Evolutionary conservation across 2,329 filamentous ascomycete species (phyloP).

Genomic region (Sarocladium kiliense): DNA sequence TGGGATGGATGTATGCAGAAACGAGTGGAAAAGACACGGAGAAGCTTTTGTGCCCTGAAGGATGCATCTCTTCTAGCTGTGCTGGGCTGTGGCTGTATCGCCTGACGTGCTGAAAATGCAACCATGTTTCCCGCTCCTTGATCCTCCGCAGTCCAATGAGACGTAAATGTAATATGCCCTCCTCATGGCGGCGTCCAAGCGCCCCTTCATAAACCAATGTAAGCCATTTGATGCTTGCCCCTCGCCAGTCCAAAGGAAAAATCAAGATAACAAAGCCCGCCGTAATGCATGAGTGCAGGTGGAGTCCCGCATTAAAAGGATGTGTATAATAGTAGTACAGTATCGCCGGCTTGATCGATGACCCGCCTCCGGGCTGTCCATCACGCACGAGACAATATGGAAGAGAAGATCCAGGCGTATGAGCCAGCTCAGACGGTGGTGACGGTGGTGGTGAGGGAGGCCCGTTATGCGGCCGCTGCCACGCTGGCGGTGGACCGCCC

Average conservation of each 20-base stretch:
- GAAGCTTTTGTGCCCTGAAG: not conserved
- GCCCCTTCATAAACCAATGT: conserved; percentile 1
- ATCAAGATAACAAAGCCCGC: conserved; percentile 1
- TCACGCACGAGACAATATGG: not conserved
- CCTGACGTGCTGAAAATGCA: not conserved
- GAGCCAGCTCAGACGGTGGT: conserved; percentile 8
- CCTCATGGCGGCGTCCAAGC: not conserved
- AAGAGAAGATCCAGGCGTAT: not conserved
- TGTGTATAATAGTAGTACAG: conserved; percentile 4
- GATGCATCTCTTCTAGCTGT: conserved; percentile 1
- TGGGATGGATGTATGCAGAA: not conserved
- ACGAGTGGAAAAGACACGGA: not conserved
- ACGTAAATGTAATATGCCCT: not conserved
- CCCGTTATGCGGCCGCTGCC: conserved; percentile 8
- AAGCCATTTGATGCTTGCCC: not conserved
- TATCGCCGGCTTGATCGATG: not conserved
- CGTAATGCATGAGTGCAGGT: conserved; percentile 6
- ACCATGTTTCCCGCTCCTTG: not conserved
- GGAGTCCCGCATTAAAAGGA: conserved; percentile 6
- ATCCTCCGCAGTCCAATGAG: not conserved
- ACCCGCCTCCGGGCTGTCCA: not conserved
- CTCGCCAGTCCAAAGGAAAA: not conserved
- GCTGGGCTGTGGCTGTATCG: not conserved
- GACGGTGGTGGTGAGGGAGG: conserved; percentile 7
- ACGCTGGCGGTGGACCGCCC: conserved; percentile 5